Percentiles rank a stretch among this genome's conserved stretches.
Conservation (phyloP, 2,329 filamentous ascomycete species). For the Ampelomyces quisqualis region DNA sequence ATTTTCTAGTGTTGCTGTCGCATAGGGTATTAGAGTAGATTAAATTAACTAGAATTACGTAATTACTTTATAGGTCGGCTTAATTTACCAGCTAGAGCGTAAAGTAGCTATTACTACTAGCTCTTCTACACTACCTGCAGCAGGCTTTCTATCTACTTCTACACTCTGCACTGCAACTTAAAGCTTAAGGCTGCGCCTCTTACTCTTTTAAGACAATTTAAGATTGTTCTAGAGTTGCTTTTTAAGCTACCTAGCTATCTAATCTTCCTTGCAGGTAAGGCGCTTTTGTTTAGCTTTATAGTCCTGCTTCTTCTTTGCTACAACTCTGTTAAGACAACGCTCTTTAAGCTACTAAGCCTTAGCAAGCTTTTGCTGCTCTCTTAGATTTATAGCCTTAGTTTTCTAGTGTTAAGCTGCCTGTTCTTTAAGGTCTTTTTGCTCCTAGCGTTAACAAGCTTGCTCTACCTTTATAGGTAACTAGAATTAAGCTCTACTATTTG, state of each 20-base stretch:
- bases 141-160: not conserved
- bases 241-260: conserved; percentile 1
- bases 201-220: conserved; percentile 1
- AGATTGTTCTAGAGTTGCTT: conserved; percentile 2
- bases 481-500: no score
- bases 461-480: no score
- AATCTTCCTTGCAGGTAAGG: not conserved
- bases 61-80: conserved; percentile 2
- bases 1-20: not conserved
- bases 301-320: not conserved
- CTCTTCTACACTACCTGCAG: not conserved
- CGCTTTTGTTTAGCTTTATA: not conserved
- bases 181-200: conserved; percentile 3
- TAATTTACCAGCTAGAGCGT: not conserved
- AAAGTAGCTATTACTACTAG: not conserved
- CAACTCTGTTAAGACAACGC: not conserved
- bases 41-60: conserved; percentile 1
- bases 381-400: not conserved
- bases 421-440: no score
- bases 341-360: not conserved
- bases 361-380: not conserved
- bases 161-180: not conserved
- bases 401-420: no score
- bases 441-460: no score
- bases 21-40: not conserved